A percentile compares a stretch with the other conserved stretches of the same genome.
phyloP scores from a whole-genome alignment of 2,329 filamentous ascomycete species.

The Aspergillus fumigatiaffinis region DNA sequence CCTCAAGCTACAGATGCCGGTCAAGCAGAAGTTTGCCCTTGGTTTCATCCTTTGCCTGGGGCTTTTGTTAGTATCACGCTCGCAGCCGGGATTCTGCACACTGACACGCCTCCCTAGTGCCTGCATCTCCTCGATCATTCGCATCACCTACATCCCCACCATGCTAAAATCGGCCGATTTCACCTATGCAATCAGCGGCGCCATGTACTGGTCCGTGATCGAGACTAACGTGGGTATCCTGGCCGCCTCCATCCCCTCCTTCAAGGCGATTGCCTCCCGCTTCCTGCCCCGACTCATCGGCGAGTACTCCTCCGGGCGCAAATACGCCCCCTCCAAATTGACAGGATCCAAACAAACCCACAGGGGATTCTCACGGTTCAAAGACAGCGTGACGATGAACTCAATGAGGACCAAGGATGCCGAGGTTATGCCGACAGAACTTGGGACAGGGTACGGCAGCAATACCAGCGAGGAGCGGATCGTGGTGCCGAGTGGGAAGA shows the following conservation, averaged over 20 bases:
- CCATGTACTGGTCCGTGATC: conserved; percentile 46
- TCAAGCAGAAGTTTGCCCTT: conserved; percentile 46
- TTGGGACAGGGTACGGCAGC: conserved; percentile 12
- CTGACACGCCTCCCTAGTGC: conserved; percentile 27
- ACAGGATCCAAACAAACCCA: conserved; percentile 13
- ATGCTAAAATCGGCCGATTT: conserved; percentile 38
- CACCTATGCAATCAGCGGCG: conserved; percentile 36
- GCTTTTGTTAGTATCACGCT: conserved; percentile 34
- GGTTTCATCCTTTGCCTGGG: conserved; percentile 50
- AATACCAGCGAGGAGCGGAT: conserved; percentile 28
- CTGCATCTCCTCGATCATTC: conserved; percentile 46
- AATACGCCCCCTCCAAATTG: conserved; percentile 17
- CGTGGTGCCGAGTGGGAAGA: conserved; percentile 28
- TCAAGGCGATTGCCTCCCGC: conserved; percentile 38
- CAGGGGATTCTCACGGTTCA: conserved; percentile 27
- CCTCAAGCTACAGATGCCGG: conserved; percentile 44
- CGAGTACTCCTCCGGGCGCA: conserved; percentile 27
- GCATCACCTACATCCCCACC: conserved; percentile 43
- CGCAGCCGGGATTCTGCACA: too few relatives aligned
- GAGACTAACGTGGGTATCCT: conserved; percentile 43
- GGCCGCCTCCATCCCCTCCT: conserved; percentile 41
- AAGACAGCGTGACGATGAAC: conserved; percentile 16
- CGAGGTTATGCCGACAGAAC: conserved; percentile 17
- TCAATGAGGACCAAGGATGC: conserved; percentile 11
- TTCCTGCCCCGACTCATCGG: conserved; percentile 43